Base-by-base conservation (phyloP, 345 rosid genomes). In the Populus alba region DNA sequence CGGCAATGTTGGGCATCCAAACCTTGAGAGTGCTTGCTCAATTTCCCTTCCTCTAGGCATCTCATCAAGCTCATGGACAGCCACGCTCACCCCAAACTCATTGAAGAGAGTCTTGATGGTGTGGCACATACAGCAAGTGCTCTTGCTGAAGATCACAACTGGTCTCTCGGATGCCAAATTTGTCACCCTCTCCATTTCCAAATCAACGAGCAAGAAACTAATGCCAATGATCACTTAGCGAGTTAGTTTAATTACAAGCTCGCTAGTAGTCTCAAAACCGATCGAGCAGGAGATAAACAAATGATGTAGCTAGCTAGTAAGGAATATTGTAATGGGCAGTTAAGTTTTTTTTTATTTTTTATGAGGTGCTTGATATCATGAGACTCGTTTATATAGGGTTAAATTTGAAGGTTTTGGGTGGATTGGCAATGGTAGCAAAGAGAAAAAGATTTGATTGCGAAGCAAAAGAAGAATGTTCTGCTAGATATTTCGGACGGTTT, bases 111-210 rank as follows among this genome's bases (percentile, higher is more conserved):
- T 87, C 86, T 85, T 89, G 91, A 95, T 87, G 68, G 94, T 83
- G 82, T 93, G 94, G 87, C 90, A 89, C 97, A 95, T 91, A 84
- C 88, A 86, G 78, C 98, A 95, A 0, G 87, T 77, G 71, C 91
- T 95, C 85, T 81, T 86, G 87, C 97, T 92, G 87, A 92, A 95
- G 71, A 95, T 89, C 88, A 91, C 97, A 74, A 95, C 97, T 2
- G 98, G 89, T 84, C 89, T 95, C 86, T 90, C 94, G 8, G 91
- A 68, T 74, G 87, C 94, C 89, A 94, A 70, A 66, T 78, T 83
- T 6, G 83, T 82, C 65, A 92, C 85, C 33, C 79, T 90, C 29
- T 94, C 98, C 98, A 94, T 89, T 76, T 29, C 3, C 23, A 53
- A 6, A 18, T 18, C n/a, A 53, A 2, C 59, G 8, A 18, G 3